phyloP scores from a whole-genome alignment of 2,329 filamentous ascomycete genomes.

The Paracamarosporium sp. region DNA sequence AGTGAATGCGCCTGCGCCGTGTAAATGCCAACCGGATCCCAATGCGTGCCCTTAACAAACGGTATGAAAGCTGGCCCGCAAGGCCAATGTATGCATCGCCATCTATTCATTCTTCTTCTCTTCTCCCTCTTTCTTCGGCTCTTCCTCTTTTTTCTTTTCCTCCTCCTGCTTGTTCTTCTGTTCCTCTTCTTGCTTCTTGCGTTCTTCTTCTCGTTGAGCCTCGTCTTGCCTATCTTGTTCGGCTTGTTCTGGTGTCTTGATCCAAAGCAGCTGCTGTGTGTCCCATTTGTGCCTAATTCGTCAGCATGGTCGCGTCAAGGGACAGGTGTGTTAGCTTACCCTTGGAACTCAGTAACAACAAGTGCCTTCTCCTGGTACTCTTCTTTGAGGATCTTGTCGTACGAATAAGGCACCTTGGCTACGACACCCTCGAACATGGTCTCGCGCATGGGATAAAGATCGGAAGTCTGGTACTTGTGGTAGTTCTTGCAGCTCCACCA shows the following conservation, averaged over 20 bases:
- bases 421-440: conserved; percentile 77
- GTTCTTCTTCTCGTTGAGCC: conserved; percentile 15
- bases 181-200: conserved; percentile 20
- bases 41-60: conserved; percentile 4
- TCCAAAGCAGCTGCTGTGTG: conserved; percentile 65
- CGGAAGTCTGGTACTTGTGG: conserved; percentile 72
- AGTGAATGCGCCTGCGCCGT: conserved; percentile 9
- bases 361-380: conserved; percentile 72
- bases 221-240: conserved; percentile 18
- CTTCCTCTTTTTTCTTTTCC: conserved; percentile 6
- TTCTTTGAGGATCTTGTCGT: conserved; percentile 68
- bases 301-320: conserved; percentile 8
- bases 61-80: conserved; percentile 19
- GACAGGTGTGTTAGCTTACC: conserved; percentile 53
- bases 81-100: conserved; percentile 19
- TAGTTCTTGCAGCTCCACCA: conserved; percentile 82
- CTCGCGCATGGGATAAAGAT: conserved; percentile 77
- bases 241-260: conserved; percentile 47
- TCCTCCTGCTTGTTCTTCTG: conserved; percentile 21
- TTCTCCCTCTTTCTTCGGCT: conserved; percentile 10
- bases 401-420: conserved; percentile 73
- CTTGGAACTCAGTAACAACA: conserved; percentile 65
- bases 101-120: conserved; percentile 19
- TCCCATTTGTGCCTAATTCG: conserved; percentile 65
- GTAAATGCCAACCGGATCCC: conserved; percentile 10